Conservation (phyloP, 2,329 filamentous ascomycete species). For the Diplodia intermedia region DNA sequence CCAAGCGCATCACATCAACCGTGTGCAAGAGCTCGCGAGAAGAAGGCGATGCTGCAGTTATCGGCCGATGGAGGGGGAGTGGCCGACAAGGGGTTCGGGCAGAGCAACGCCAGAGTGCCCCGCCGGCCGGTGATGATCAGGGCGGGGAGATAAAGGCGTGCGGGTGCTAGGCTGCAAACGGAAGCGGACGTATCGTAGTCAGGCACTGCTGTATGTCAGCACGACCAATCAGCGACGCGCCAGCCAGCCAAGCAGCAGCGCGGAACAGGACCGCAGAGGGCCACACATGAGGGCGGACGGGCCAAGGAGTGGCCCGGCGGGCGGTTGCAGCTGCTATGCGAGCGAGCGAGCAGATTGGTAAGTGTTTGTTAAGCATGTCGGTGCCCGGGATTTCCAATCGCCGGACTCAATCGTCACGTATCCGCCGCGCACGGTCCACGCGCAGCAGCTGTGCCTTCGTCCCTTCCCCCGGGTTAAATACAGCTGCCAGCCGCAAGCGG, state of each 20-base stretch:
- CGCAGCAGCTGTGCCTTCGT: slow-evolving; percentile 14
- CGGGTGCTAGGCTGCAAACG: neutral
- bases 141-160: neutral
- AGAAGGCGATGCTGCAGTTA: neutral
- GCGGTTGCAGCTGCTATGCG: neutral
- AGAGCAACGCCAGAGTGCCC: no score
- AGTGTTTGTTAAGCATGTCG: slow-evolving; percentile 33
- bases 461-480: slow-evolving; percentile 13
- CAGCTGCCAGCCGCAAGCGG: slow-evolving; percentile 6
- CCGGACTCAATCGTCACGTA: slow-evolving; percentile 7
- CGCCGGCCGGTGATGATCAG: slow-evolving; percentile 4
- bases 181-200: neutral
- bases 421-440: slow-evolving; percentile 20
- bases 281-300: neutral
- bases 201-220: slow-evolving; percentile 7
- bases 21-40: neutral
- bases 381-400: slow-evolving; percentile 26
- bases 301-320: slow-evolving; percentile 4
- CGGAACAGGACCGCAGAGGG: slow-evolving; percentile 4
- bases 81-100: neutral
- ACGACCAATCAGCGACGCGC: neutral
- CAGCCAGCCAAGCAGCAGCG: neutral
- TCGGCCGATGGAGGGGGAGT: neutral
- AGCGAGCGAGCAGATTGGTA: slow-evolving; percentile 28
- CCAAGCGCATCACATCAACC: neutral